These are phyloP conservation scores for Penicillium cataractarum DNA, from an alignment of 495 filamentous ascomycete species.

Conservation along the genomic window DNA sequence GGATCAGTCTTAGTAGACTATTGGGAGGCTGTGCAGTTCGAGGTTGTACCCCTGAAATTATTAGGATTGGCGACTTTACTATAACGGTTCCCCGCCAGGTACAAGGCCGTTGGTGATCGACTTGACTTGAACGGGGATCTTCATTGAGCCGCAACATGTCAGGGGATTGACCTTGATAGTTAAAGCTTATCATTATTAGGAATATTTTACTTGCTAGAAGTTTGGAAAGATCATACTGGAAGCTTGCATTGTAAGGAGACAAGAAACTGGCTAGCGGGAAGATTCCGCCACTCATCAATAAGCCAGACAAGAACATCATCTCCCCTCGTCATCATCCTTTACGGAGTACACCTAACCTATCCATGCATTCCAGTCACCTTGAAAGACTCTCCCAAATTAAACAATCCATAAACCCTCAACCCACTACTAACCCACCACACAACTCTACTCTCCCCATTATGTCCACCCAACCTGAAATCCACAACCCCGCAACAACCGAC, in stretches of 20 bases:
- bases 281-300: neutral
- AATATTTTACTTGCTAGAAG: neutral
- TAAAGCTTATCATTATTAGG: neutral
- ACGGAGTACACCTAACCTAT: neutral
- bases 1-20: too few species aligned
- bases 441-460: neutral
- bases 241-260: neutral
- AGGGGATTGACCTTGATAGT: neutral
- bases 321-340: neutral
- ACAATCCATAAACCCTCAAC: neutral
- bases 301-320: neutral
- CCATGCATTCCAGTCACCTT: neutral
- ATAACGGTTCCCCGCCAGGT: neutral
- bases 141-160: neutral
- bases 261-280: neutral
- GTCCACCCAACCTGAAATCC: conserved; percentile 6
- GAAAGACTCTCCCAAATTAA: neutral
- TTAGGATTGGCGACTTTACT: neutral
- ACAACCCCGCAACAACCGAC: conserved; percentile 11
- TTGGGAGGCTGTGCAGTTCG: too few species aligned
- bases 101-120: neutral
- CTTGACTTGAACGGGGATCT: neutral
- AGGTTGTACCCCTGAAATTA: neutral
- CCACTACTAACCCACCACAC: too few species aligned
- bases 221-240: neutral